A percentile compares a stretch with the other conserved stretches of the same genome.
phyloP scores from a whole-genome alignment of 106 monocot genomes.

The Gastrodia elata region DNA sequence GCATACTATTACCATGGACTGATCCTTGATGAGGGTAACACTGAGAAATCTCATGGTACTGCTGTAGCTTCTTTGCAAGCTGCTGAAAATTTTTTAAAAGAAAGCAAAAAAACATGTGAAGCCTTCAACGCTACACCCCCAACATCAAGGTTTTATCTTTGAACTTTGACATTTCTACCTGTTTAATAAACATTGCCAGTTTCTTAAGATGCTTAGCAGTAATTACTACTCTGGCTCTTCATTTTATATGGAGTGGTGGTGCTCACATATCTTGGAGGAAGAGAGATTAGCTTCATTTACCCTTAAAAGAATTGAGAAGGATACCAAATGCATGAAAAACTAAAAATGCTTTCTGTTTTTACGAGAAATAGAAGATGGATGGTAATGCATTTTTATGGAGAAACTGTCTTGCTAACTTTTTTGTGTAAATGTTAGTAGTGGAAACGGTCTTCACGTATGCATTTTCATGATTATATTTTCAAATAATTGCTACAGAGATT shows the following conservation, averaged over 20 bases:
- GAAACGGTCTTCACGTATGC: background rate
- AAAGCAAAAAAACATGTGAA: slow-evolving; percentile 60
- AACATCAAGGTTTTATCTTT: slow-evolving; percentile 39
- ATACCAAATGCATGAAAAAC: background rate
- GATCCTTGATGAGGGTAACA: slow-evolving; percentile 77
- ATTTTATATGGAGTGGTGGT: background rate
- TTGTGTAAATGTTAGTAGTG: background rate
- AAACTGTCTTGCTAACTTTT: background rate
- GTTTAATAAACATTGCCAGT: background rate
- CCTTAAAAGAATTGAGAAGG: background rate
- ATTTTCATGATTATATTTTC: background rate
- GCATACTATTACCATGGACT: slow-evolving; percentile 88
- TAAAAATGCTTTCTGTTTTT: background rate
- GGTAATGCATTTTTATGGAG: background rate
- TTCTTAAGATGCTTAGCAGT: slow-evolving; percentile 1
- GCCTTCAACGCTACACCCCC: slow-evolving; percentile 54
- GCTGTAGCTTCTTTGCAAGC: slow-evolving; percentile 60
- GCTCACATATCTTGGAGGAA: background rate
- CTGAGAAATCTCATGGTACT: slow-evolving; percentile 60
- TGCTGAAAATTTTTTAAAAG: slow-evolving; percentile 60
- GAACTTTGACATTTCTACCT: background rate
- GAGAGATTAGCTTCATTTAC: background rate
- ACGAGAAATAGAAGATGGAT: background rate
- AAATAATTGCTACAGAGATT: background rate
- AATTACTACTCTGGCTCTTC: background rate